phyloP scores from a whole-genome alignment of 805 yeast genomes.

The Wickerhamiella dianesei region DNA sequence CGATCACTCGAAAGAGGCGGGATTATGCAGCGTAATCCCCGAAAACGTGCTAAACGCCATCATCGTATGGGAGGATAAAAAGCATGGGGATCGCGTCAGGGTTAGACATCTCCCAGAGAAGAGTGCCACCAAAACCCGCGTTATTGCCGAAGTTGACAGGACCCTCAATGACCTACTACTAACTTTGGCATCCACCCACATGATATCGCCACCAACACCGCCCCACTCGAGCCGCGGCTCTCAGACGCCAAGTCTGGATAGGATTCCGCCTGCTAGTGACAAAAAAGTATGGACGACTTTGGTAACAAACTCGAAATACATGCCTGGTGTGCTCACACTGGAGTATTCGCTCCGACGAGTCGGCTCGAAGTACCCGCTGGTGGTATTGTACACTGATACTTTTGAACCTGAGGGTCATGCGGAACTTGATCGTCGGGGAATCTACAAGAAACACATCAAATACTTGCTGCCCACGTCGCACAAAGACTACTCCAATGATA shows the following conservation, averaged over 20 bases:
- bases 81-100: not conserved
- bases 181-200: not conserved
- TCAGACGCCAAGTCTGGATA: not conserved
- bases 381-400: conserved; percentile 41
- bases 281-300: conserved; percentile 40
- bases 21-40: not conserved
- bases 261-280: conserved; percentile 1
- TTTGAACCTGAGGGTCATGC: conserved; percentile 32
- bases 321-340: conserved; percentile 39
- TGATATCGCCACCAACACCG: not conserved
- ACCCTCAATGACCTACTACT: too few relatives aligned
- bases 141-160: not conserved
- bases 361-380: conserved; percentile 37
- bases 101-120: too few relatives aligned
- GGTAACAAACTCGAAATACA: conserved; percentile 38
- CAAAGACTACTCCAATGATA: conserved; percentile 37
- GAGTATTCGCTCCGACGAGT: conserved; percentile 33
- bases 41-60: not conserved
- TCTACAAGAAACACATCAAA: conserved; percentile 31
- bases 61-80: not conserved
- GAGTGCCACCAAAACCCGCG: not conserved
- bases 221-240: not conserved
- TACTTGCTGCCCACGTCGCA: conserved; percentile 32
- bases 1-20: not conserved
- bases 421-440: conserved; percentile 29